These are phyloP conservation scores for Cadophora gregata DNA, from an alignment of 2,329 filamentous ascomycete species.

Conservation along the genomic window DNA sequence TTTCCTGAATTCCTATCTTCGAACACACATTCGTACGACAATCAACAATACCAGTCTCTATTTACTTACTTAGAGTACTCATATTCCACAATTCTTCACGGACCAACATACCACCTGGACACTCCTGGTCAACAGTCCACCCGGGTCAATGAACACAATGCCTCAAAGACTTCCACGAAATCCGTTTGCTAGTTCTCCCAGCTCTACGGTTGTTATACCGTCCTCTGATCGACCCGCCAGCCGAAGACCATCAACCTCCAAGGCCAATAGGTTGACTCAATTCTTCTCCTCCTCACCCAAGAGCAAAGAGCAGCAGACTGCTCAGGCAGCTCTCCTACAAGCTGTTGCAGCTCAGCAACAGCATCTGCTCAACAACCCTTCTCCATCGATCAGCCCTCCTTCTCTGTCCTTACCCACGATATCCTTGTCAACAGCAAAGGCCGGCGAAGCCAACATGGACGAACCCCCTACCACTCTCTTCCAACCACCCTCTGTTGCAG, in stretches of 20 bases:
- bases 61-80: constrained; percentile 25
- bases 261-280: constrained; percentile 78
- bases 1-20: constrained; percentile 23
- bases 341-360: constrained; percentile 66
- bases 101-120: constrained; percentile 24
- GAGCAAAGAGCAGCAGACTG: constrained; percentile 68
- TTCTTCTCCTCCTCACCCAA: constrained; percentile 85
- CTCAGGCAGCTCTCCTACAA: constrained; percentile 71
- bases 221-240: constrained; percentile 38
- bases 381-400: constrained; percentile 71
- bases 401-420: constrained; percentile 86
- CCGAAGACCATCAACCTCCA: constrained; percentile 66
- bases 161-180: constrained; percentile 46
- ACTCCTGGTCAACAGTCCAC: constrained; percentile 22
- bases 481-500: constrained; percentile 84
- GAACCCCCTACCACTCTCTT: constrained; percentile 81
- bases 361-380: constrained; percentile 54
- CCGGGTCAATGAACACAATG: constrained; percentile 41
- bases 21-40: constrained; percentile 17
- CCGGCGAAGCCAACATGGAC: constrained; percentile 76
- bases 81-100: constrained; percentile 12
- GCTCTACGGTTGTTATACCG: constrained; percentile 39
- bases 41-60: constrained; percentile 21
- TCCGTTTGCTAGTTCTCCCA: constrained; percentile 44
- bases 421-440: constrained; percentile 85